Evolutionary conservation across 192 early-diverging fungal species (phyloP), one percentile per base, ranked within the genome.

Genomic region (Dissophora ornata): DNA sequence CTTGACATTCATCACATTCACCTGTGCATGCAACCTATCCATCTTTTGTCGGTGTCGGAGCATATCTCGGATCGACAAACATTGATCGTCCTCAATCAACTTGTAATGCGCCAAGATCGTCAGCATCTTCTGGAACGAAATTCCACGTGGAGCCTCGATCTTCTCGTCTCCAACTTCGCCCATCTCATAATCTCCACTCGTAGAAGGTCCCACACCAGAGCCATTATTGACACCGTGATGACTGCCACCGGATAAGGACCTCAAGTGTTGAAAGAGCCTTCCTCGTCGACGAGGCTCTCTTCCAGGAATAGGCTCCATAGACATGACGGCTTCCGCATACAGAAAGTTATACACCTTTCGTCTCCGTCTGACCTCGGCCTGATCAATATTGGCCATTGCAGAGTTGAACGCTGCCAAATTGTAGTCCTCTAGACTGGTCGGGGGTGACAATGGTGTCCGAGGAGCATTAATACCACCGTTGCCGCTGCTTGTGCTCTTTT

Each of bases 31-130:
- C 33, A 77, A 62, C 11, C 73, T 45, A 38, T 77, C 73, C 73
- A 77, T 77, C 53, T 77, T 77, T 51, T 77, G 73, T 9, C 73
- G 64, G 29, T 77, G 73, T 10, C 65, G 63, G 26, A 77, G 54
- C 65, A 77, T 56, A 42, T 77, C 73, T 0, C 73, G 49, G 6
- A 77, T 77, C 34, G 73, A 77, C 8, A 88, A 67, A 4, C 82
- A 81, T 49, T 85, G 68, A n/a, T 88, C 87, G 42, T 84, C 82
- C 52, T 83, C 77, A 49, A 85, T 82, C 24, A 88, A 50, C 57
- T 86, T 86, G 73, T 81, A 77, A 49, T 88, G 83, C 13, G 85
- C 87, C 42, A 88, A 52, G 62, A 83, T 83, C 41, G 80, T 65
- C 34, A 88, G 68, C 87, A 88, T 86, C 38, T 83, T 82, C 26